Percentiles rank a stretch among this genome's conserved stretches.
Conservation (phyloP, 768 basidiomycete genomes). For the Rhizopogon roseolus region DNA sequence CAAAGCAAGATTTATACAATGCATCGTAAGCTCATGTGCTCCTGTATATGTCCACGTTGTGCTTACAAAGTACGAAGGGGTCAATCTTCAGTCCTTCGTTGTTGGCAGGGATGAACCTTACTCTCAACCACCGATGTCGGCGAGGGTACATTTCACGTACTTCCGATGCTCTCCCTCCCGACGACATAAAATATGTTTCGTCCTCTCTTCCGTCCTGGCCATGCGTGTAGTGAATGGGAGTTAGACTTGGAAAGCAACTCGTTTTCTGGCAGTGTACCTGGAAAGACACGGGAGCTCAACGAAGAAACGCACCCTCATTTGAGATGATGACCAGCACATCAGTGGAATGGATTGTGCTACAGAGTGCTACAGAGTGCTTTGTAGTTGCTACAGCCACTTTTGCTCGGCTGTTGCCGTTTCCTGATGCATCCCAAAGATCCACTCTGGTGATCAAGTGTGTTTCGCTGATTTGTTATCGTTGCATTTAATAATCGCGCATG, state of each 20-base stretch:
- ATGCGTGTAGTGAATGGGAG: conserved; percentile 43
- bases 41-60: conserved; percentile 6
- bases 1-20: conserved; percentile 59
- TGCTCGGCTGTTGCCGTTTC: too few species aligned
- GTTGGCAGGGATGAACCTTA: conserved; percentile 58
- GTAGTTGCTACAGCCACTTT: too few species aligned
- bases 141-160: conserved; percentile 63
- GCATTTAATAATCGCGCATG: not conserved
- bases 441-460: conserved; percentile 58
- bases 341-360: too few species aligned
- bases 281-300: conserved; percentile 52
- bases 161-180: conserved; percentile 49
- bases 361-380: too few species aligned
- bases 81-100: conserved; percentile 49
- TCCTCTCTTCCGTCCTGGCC: conserved; percentile 54
- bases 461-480: not conserved
- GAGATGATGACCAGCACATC: conserved; percentile 55
- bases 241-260: conserved; percentile 44
- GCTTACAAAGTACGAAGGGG: conserved; percentile 28
- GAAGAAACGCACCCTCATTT: conserved; percentile 59
- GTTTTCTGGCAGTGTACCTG: conserved; percentile 53
- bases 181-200: conserved; percentile 60
- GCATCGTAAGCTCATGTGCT: conserved; percentile 37
- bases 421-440: conserved; percentile 52
- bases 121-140: conserved; percentile 48